Base-by-base conservation (phyloP, 2,329 filamentous ascomycete genomes). In the Alternaria sp. region DNA sequence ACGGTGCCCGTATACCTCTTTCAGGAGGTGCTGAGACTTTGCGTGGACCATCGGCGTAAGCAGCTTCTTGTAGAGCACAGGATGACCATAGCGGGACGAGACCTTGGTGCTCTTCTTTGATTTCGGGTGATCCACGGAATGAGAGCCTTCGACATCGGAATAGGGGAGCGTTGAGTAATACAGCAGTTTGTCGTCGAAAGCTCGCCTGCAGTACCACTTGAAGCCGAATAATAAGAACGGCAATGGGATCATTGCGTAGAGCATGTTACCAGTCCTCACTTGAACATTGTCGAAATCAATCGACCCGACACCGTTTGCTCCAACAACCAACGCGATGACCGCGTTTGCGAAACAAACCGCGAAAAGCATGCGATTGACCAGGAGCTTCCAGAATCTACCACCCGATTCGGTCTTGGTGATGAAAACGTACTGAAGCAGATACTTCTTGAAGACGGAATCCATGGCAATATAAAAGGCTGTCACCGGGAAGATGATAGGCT, bases 331-430 rank as follows among this genome's bases (percentile, higher is more conserved):
- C 59, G 92, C 92, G 43, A 93, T 89, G 52, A 97, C 86, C 2
- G 93, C 79, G 69, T 97, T 93, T 44, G 91, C 87, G 11, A 98
- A 83, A 12, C 96, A 85, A 1, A 90, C 86, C 12, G 89, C 92
- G 72, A 97, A 94, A 26, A 98, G 83, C 77, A 97, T 85, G n/a
- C 96, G 91, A 80, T 99, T 98, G 84, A 93, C 96, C 2, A 98
- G 81, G 1, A 93, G 87, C 13, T 92, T 89, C 96, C 96, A 98
- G 77, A 94, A 97, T 78, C 91, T 88, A 53, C 96, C 96, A 12
- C 94, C 95, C 0, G 93, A 97, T 77, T 99, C 96, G 9, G 91
- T 97, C 84, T 98, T 98, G 53, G 96, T 98, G 66, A 97, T 88
- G 75, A 97, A 97, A 68, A 97, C 91, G 80, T 99, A 85, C 57